phyloP scores from a whole-genome alignment of 23 red algal genomes.

The Gracilaria vermiculophylla region DNA sequence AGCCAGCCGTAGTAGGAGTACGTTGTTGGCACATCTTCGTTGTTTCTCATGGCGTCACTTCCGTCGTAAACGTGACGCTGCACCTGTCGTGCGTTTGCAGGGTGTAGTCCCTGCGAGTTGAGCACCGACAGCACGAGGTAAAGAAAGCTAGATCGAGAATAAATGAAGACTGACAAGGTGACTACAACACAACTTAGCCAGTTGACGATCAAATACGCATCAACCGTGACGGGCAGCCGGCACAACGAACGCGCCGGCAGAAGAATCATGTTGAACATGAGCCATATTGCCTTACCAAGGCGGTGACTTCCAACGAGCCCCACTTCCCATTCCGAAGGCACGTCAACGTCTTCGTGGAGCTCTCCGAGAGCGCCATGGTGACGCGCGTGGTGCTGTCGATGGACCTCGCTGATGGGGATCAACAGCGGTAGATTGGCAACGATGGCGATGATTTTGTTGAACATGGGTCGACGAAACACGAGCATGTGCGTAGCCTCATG shows the following conservation, averaged over 20 bases:
- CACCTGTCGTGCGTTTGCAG: slow-evolving; percentile 44
- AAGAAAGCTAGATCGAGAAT: neutral
- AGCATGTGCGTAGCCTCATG: slow-evolving; percentile 87
- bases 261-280: slow-evolving; percentile 54
- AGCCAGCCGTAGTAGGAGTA: slow-evolving; percentile 87
- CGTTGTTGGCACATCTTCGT: slow-evolving; percentile 18
- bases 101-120: slow-evolving; percentile 46
- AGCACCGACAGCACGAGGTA: slow-evolving; percentile 22
- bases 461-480: slow-evolving; percentile 41
- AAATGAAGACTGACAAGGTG: neutral
- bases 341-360: slow-evolving; percentile 58
- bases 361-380: slow-evolving; percentile 72
- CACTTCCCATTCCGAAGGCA: slow-evolving; percentile 69
- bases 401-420: slow-evolving; percentile 68
- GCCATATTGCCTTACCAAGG: slow-evolving; percentile 65
- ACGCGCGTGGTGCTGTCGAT: slow-evolving; percentile 71
- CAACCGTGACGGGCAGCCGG: slow-evolving; percentile 18
- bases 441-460: slow-evolving; percentile 65
- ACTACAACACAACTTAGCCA: slow-evolving; percentile 26
- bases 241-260: slow-evolving; percentile 35
- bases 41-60: slow-evolving; percentile 3
- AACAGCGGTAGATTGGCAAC: slow-evolving; percentile 57
- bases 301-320: slow-evolving; percentile 53
- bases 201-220: slow-evolving; percentile 35
- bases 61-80: slow-evolving; percentile 45